Percentiles rank a stretch among this genome's conserved stretches.
Evolutionary conservation across 805 yeast species (phyloP).

Genomic region (Lipomyces sp.): DNA sequence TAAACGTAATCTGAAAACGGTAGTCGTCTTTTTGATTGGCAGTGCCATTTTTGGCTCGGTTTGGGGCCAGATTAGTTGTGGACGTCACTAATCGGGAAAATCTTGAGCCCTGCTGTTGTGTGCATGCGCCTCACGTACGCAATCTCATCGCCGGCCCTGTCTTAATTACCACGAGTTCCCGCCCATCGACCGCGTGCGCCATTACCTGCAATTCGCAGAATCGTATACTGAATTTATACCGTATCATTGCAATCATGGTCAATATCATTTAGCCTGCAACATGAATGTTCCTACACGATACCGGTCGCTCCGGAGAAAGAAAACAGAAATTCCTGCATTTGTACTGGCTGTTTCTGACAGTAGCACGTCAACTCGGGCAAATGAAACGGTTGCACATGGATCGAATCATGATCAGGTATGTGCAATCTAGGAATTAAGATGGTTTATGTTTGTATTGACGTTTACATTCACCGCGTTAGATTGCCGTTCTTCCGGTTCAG

Average conservation of each 20-base stretch:
- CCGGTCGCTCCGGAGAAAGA: constrained; percentile 24
- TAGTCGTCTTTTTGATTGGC: too few relatives aligned
- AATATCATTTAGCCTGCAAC: not conserved
- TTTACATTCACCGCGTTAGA: not conserved
- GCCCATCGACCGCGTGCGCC: not conserved
- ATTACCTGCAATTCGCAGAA: too few relatives aligned
- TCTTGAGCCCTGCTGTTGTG: too few relatives aligned
- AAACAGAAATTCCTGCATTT: not conserved
- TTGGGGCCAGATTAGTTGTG: too few relatives aligned
- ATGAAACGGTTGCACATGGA: not conserved
- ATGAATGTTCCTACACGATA: constrained; percentile 31
- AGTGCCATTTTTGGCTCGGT: too few relatives aligned
- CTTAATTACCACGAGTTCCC: too few relatives aligned
- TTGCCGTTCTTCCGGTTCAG: constrained; percentile 8
- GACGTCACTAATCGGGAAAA: too few relatives aligned
- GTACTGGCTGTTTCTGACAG: not conserved
- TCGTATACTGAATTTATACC: not conserved
- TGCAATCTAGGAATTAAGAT: not conserved
- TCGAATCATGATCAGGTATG: not conserved
- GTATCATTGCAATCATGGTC: not conserved
- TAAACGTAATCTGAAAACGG: too few relatives aligned
- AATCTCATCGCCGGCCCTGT: too few relatives aligned
- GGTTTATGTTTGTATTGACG: not conserved
- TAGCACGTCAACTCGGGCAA: not conserved
- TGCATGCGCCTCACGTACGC: too few relatives aligned